Conservation (phyloP, 768 basidiomycete species). For the Nevesoporus exiguus region DNA sequence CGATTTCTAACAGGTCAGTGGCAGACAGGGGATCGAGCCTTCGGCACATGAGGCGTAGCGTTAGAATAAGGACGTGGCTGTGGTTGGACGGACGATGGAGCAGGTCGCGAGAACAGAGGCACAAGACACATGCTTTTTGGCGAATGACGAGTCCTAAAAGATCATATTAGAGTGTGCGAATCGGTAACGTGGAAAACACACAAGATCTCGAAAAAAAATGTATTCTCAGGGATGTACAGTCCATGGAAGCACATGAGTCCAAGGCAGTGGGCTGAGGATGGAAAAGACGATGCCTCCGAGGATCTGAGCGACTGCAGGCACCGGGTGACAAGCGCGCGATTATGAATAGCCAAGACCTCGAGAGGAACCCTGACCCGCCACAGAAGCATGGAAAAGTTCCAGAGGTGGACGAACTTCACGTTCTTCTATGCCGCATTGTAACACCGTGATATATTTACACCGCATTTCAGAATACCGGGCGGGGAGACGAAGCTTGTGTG, state of each 20-base stretch:
- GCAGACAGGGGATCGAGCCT: slow-evolving; percentile 1
- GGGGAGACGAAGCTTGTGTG: slow-evolving; percentile 8
- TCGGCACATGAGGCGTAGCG: slow-evolving; percentile 8
- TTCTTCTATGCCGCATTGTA: slow-evolving; percentile 18
- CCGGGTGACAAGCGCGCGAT: slow-evolving; percentile 22
- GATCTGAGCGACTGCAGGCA: slow-evolving; percentile 2
- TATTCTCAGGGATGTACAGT: neutral
- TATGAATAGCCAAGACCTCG: slow-evolving; percentile 25
- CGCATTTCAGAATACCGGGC: slow-evolving; percentile 9
- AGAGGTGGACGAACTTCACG: slow-evolving; percentile 19
- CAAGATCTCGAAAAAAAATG: slow-evolving; percentile 1
- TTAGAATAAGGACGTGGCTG: slow-evolving; percentile 1
- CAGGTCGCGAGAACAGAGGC: neutral
- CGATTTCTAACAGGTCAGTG: slow-evolving; percentile 2
- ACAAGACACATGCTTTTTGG: slow-evolving; percentile 1
- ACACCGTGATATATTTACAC: slow-evolving; percentile 18
- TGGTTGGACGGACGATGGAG: slow-evolving; percentile 4
- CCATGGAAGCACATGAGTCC: neutral
- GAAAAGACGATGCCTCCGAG: neutral
- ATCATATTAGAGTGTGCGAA: slow-evolving; percentile 1
- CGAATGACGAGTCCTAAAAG: neutral
- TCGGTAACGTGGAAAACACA: slow-evolving; percentile 8
- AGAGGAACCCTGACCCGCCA: slow-evolving; percentile 20
- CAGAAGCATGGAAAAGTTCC: slow-evolving; percentile 25
- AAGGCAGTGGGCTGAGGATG: neutral